Conservation (phyloP, 768 basidiomycete species). For the Russula sp. region DNA sequence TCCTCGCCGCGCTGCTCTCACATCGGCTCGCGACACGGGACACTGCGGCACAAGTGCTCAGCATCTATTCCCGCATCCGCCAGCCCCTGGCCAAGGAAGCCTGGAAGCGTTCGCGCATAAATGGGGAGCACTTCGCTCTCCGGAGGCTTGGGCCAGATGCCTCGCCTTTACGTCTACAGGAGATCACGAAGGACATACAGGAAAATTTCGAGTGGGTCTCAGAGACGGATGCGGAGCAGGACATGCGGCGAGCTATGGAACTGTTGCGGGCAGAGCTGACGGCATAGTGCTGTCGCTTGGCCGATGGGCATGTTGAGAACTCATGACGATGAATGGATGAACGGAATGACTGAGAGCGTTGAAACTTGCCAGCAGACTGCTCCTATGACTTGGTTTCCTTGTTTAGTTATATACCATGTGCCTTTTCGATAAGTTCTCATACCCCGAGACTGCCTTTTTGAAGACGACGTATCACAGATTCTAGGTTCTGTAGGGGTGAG, state of each 20-base stretch:
- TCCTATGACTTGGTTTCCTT: neutral
- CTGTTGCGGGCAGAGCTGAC: neutral
- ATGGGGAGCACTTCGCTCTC: slow-evolving; percentile 29
- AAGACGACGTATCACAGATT: neutral
- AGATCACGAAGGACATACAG: neutral
- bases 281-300: neutral
- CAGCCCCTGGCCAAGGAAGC: slow-evolving; percentile 29
- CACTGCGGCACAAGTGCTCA: slow-evolving; percentile 26
- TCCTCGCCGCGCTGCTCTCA: slow-evolving; percentile 38
- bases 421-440: neutral
- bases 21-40: slow-evolving; percentile 31
- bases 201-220: slow-evolving; percentile 18
- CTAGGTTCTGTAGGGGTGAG: neutral
- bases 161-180: neutral
- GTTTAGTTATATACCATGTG: neutral
- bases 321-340: neutral
- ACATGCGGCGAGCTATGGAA: neutral
- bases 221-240: slow-evolving; percentile 4
- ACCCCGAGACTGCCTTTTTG: neutral
- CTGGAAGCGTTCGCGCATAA: slow-evolving; percentile 28
- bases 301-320: neutral
- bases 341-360: no score
- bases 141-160: neutral
- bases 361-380: neutral
- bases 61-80: slow-evolving; percentile 31